phyloP scores from a whole-genome alignment of 2,329 filamentous ascomycete genomes.

The Fusarium pininemorale region DNA sequence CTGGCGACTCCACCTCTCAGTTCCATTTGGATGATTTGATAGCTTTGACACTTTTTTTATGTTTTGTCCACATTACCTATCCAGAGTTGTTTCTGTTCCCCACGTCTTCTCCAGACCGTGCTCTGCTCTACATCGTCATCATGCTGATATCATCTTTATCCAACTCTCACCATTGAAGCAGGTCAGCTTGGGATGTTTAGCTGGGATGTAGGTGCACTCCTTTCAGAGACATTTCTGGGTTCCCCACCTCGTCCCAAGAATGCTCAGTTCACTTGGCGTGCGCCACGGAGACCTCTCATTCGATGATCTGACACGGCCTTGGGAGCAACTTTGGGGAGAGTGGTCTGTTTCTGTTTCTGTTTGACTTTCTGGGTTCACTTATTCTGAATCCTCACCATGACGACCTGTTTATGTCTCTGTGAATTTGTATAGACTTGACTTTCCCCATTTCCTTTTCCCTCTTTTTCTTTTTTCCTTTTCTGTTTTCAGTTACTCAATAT shows the following conservation, averaged over 20 bases:
- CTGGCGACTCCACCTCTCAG: slow-evolving; percentile 11
- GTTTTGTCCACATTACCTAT: background rate
- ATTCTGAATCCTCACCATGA: slow-evolving; percentile 29
- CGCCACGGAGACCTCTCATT: slow-evolving; percentile 20
- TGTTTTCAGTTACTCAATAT: slow-evolving; percentile 12
- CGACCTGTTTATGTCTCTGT: slow-evolving; percentile 4
- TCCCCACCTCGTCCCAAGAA: slow-evolving; percentile 17
- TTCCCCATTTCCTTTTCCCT: background rate
- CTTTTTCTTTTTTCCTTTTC: background rate
- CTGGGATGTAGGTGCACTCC: background rate
- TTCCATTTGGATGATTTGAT: background rate
- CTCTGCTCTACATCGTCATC: background rate
- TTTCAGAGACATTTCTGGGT: background rate
- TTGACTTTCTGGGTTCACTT: slow-evolving; percentile 5
- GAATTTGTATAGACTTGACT: slow-evolving; percentile 2
- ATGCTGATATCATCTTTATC: background rate
- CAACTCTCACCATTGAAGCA: background rate
- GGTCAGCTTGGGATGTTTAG: background rate
- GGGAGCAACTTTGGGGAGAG: slow-evolving; percentile 2
- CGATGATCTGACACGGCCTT: slow-evolving; percentile 36
- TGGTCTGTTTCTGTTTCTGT: slow-evolving; percentile 1
- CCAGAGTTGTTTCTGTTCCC: slow-evolving; percentile 8
- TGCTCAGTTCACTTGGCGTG: slow-evolving; percentile 21
- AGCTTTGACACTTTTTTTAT: slow-evolving; percentile 10
- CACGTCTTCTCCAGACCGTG: slow-evolving; percentile 4